Evolutionary conservation across 2,329 filamentous ascomycete species (phyloP), one percentile per base, ranked within the genome.

Genomic region (Ploettnerulaceae sp.): DNA sequence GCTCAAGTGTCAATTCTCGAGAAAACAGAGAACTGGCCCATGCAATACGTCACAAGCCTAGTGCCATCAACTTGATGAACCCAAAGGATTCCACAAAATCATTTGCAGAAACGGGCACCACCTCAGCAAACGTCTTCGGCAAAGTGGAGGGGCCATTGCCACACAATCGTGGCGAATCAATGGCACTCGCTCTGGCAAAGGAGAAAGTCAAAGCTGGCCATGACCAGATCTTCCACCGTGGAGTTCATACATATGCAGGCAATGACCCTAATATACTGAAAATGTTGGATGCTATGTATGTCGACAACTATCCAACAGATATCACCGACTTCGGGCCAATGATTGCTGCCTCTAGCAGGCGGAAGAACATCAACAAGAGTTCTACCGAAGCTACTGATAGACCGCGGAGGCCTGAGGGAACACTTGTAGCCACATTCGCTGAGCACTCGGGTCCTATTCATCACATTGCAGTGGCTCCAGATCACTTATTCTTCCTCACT

Each of bases 401-500:
- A 45, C 76, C 79, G 2, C 98, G 93, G 93, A 83, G 81, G 54
- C 93, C 93, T 0, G 79, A 82, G 45, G 90, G 93, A 1, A 83
- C 81, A 41, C 74, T 97, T 7, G 84, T 97, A 15, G 89, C 90
- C 2, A 88, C 88, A 1, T 89, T 97, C 61, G 81, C 86, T 1
- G 93, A 98, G 64, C 93, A 98, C 62, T 82, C 75, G 21, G 88
- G 81, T 0, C 79, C 87, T 6, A 80, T 97, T 54, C 95, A 86
- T 60, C 81, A 90, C 7, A 79, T 97, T 8, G 73, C 86, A 2
- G 79, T 89, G 6, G 84, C 93, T 1, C 89, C 91, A 0, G 93
- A 98, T 61, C 91, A 98, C 64, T 71, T 83, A 4, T 98, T 98
- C 69, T 98, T 98, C 66, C 76, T 96, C 47, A 97, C 93, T 1